phyloP scores from a whole-genome alignment of 306 rosid species.

The Benincasa hispida region DNA sequence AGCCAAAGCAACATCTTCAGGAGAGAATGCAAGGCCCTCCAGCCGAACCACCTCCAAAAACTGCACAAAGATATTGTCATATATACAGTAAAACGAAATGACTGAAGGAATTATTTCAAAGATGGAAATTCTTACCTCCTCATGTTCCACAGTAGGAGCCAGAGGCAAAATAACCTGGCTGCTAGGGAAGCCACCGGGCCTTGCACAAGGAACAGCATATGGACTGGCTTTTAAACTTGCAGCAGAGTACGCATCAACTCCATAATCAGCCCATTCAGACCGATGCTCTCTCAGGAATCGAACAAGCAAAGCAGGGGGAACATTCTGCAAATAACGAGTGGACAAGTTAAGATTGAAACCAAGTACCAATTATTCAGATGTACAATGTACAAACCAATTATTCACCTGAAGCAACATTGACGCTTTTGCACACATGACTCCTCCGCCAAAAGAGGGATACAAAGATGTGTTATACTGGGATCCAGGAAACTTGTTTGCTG shows the following conservation, averaged over 20 bases:
- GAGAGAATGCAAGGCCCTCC: constrained; percentile 93
- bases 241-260: constrained; percentile 92
- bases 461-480: constrained; percentile 49
- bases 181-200: constrained; percentile 81
- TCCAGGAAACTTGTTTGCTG: constrained; percentile 54
- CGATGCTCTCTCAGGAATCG: constrained; percentile 97
- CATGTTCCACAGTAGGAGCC: constrained; percentile 83
- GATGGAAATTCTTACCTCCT: constrained; percentile 44
- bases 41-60: constrained; percentile 91
- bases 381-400: neutral
- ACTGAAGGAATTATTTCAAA: neutral
- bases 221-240: constrained; percentile 78
- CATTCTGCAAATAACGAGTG: constrained; percentile 37
- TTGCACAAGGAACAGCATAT: constrained; percentile 72
- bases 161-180: constrained; percentile 87
- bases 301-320: constrained; percentile 94
- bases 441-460: constrained; percentile 74
- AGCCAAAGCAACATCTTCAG: constrained; percentile 73
- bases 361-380: neutral
- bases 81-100: neutral
- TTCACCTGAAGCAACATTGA: constrained; percentile 92
- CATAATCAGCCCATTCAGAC: constrained; percentile 96
- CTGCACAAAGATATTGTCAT: constrained; percentile 24
- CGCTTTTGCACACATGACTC: constrained; percentile 92
- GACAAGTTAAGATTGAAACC: neutral